phyloP scores from a whole-genome alignment of 352 stramenopile species.

The Globisporangium splendens region DNA sequence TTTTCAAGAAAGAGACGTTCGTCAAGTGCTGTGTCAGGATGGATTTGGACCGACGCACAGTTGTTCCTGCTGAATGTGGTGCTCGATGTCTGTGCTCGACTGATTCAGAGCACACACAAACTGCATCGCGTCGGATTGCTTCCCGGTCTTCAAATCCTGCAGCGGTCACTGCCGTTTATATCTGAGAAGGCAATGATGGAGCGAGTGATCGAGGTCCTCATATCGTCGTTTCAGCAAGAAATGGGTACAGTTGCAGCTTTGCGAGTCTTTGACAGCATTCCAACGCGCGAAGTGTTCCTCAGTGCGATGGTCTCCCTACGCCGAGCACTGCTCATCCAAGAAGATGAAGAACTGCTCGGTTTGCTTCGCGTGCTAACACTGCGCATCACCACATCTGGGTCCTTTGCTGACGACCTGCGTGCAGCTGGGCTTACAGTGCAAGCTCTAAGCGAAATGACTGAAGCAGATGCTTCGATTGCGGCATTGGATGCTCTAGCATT shows the following conservation, averaged over 20 bases:
- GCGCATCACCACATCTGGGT: conserved; percentile 68
- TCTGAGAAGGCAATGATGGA: conserved; percentile 36
- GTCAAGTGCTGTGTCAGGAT: conserved; percentile 15
- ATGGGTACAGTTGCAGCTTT: conserved; percentile 58
- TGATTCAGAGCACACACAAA: conserved; percentile 79
- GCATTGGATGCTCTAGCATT: conserved; percentile 58
- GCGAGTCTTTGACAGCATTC: conserved; percentile 60
- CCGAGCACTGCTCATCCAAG: conserved; percentile 55
- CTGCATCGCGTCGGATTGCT: conserved; percentile 63
- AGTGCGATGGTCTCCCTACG: conserved; percentile 66
- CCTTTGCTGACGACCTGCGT: conserved; percentile 66
- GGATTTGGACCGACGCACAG: conserved; percentile 56
- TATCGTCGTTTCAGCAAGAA: conserved; percentile 78
- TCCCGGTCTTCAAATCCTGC: conserved; percentile 67
- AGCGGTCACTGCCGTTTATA: conserved; percentile 48
- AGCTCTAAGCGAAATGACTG: conserved; percentile 47
- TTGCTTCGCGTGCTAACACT: conserved; percentile 55
- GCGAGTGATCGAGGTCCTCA: conserved; percentile 55
- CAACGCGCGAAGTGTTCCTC: conserved; percentile 77
- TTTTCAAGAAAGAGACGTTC: not conserved
- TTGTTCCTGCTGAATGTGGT: conserved; percentile 68
- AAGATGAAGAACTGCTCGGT: conserved; percentile 25
- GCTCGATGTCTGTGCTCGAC: conserved; percentile 63
- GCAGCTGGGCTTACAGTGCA: conserved; percentile 44
- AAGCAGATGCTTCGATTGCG: conserved; percentile 49